phyloP scores from a whole-genome alignment of 148 eudicot species.

The Vaccinium darrowii region DNA sequence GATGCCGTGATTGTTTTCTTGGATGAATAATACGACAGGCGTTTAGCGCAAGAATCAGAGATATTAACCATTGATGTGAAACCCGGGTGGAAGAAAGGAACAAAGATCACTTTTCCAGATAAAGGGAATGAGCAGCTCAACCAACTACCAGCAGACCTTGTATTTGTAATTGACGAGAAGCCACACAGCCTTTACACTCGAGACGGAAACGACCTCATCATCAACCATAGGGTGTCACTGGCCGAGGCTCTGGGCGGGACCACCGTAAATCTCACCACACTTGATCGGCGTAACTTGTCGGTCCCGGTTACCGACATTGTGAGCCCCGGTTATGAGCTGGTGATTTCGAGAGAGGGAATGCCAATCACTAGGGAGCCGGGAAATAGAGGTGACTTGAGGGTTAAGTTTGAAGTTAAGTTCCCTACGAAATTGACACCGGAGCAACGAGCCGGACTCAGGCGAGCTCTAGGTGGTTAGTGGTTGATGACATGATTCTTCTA shows the following conservation, averaged over 20 bases:
- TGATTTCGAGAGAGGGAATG: slow-evolving; percentile 65
- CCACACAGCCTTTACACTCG: slow-evolving; percentile 56
- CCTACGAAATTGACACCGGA: slow-evolving; percentile 52
- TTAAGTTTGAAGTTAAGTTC: slow-evolving; percentile 66
- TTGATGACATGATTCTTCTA: not conserved
- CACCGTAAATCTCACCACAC: slow-evolving; percentile 45
- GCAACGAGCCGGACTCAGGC: slow-evolving; percentile 55
- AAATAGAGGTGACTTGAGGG: slow-evolving; percentile 55
- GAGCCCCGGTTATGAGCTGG: slow-evolving; percentile 59
- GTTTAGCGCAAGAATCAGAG: slow-evolving; percentile 50
- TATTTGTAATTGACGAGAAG: slow-evolving; percentile 84
- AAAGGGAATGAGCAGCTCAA: slow-evolving; percentile 75
- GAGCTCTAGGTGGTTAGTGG: slow-evolving; percentile 49
- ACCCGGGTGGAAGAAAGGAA: slow-evolving; percentile 94
- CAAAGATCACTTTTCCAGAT: slow-evolving; percentile 81
- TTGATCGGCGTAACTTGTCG: slow-evolving; percentile 53
- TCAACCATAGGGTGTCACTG: slow-evolving; percentile 41
- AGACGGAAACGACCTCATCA: slow-evolving; percentile 70
- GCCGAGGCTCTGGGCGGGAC: slow-evolving; percentile 75
- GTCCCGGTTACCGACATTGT: slow-evolving; percentile 56
- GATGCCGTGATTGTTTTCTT: not conserved
- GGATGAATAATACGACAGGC: slow-evolving; percentile 28
- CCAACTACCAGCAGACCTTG: slow-evolving; percentile 80
- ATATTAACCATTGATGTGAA: slow-evolving; percentile 66
- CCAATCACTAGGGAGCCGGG: slow-evolving; percentile 69